These are phyloP conservation scores for Uncinocarpus reesii DNA, from an alignment of 2,329 filamentous ascomycete genomes.

Conservation along the genomic window DNA sequence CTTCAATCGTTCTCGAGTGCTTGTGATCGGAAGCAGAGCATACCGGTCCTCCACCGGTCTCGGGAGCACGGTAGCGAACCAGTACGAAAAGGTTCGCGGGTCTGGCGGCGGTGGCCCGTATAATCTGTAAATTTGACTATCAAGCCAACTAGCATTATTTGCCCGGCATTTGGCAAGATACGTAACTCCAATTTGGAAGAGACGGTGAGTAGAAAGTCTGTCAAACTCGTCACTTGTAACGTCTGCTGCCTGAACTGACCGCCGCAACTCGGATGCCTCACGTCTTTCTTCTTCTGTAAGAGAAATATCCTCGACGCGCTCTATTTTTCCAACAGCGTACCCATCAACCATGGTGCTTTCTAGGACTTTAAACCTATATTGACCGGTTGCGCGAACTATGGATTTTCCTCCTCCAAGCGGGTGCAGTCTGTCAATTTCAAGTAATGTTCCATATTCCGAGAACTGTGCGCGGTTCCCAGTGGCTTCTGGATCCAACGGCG, in stretches of 20 bases:
- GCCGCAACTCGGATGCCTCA: conserved; percentile 57
- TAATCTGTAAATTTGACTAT: conserved; percentile 58
- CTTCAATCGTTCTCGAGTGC: conserved; percentile 71
- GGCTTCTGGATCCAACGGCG: conserved; percentile 41
- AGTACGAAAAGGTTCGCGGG: conserved; percentile 72
- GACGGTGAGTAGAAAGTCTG: conserved; percentile 28
- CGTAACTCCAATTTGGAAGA: conserved; percentile 54
- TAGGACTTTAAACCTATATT: conserved; percentile 65
- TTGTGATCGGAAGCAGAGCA: conserved; percentile 58
- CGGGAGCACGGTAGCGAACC: conserved; percentile 75
- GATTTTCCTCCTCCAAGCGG: conserved; percentile 70
- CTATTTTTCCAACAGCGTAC: conserved; percentile 64
- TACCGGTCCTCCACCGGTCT: conserved; percentile 73
- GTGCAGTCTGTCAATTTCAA: conserved; percentile 65
- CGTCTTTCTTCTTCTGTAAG: conserved; percentile 67
- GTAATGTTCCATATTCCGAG: conserved; percentile 63
- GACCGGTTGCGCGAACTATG: conserved; percentile 64
- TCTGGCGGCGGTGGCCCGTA: conserved; percentile 71
- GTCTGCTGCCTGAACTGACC: not conserved
- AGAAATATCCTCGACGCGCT: conserved; percentile 71
- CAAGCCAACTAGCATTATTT: conserved; percentile 63
- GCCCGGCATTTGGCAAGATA: conserved; percentile 62
- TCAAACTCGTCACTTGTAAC: conserved; percentile 17
- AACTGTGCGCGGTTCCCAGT: conserved; percentile 48
- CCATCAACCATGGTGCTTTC: conserved; percentile 57